phyloP scores from a whole-genome alignment of 371 early-diverging fungal genomes.

The Rhizomucor pusillus region DNA sequence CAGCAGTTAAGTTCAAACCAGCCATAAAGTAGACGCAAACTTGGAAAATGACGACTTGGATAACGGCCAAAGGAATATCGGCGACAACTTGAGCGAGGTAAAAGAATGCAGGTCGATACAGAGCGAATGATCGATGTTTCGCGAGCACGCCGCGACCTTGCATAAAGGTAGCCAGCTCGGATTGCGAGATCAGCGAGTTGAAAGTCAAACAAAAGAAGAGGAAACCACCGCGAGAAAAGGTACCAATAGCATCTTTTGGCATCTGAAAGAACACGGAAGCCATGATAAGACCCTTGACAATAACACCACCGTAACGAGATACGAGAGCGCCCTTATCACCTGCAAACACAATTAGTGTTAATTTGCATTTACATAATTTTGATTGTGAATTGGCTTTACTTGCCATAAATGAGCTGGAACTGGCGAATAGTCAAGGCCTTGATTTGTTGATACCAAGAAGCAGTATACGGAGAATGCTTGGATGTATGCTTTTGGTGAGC shows the following conservation, averaged over 20 bases:
- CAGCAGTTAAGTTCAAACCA: constrained; percentile 49
- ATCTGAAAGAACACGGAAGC: constrained; percentile 64
- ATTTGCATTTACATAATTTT: background rate
- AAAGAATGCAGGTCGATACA: constrained; percentile 62
- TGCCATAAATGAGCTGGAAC: constrained; percentile 32
- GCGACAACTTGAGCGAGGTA: constrained; percentile 58
- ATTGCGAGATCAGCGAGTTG: constrained; percentile 55
- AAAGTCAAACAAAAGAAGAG: constrained; percentile 59
- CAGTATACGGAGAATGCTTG: constrained; percentile 44
- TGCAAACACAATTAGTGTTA: constrained; percentile 24
- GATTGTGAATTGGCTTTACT: background rate
- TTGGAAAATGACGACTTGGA: constrained; percentile 45
- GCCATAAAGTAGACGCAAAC: constrained; percentile 58
- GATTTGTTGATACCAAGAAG: constrained; percentile 47
- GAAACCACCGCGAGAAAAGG: constrained; percentile 68
- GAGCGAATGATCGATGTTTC: constrained; percentile 25
- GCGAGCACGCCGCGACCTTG: constrained; percentile 52
- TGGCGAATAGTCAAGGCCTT: constrained; percentile 48
- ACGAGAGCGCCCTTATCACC: constrained; percentile 48
- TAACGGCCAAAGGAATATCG: constrained; percentile 36
- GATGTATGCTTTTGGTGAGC: constrained; percentile 43
- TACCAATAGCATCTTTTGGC: constrained; percentile 47
- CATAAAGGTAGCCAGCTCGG: constrained; percentile 54
- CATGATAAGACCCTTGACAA: constrained; percentile 64
- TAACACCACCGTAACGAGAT: constrained; percentile 52